Evolutionary conservation across 805 yeast species (phyloP).

Genomic region (Barnettozyma vustinii): DNA sequence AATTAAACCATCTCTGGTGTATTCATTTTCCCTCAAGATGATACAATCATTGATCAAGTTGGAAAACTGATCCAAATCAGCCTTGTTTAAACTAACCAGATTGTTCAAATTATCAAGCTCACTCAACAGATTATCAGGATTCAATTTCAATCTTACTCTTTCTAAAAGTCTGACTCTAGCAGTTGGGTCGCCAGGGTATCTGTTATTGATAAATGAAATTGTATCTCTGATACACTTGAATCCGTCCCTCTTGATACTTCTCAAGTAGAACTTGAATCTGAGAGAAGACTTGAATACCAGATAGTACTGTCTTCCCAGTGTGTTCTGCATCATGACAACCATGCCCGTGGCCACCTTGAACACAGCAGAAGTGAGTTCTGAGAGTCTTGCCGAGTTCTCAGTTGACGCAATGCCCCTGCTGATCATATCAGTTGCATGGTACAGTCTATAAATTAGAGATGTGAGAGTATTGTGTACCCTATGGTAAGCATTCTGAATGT

Average conservation of each 20-base stretch:
- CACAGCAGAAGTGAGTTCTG: background rate
- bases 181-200: conserved; percentile 16
- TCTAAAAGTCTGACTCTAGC: conserved; percentile 12
- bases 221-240: conserved; percentile 23
- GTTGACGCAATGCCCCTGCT: conserved; percentile 13
- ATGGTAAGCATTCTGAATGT: conserved; percentile 16
- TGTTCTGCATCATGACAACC: conserved; percentile 17
- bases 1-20: conserved; percentile 15
- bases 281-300: conserved; percentile 23
- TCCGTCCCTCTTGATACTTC: conserved; percentile 21
- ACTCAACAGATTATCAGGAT: conserved; percentile 12
- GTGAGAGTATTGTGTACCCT: conserved; percentile 15
- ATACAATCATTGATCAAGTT: background rate
- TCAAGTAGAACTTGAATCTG: conserved; percentile 19
- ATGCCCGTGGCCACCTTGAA: conserved; percentile 17
- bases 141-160: conserved; percentile 12
- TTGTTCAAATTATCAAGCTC: conserved; percentile 19
- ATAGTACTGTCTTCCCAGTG: conserved; percentile 20
- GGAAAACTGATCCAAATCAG: conserved; percentile 7
- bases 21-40: conserved; percentile 13
- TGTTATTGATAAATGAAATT: conserved; percentile 16
- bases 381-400: background rate
- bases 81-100: conserved; percentile 8
- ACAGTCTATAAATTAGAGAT: conserved; percentile 14
- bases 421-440: conserved; percentile 19